Conservation (phyloP, 2,329 filamentous ascomycete species). For the Orbilia ellipsospora region DNA sequence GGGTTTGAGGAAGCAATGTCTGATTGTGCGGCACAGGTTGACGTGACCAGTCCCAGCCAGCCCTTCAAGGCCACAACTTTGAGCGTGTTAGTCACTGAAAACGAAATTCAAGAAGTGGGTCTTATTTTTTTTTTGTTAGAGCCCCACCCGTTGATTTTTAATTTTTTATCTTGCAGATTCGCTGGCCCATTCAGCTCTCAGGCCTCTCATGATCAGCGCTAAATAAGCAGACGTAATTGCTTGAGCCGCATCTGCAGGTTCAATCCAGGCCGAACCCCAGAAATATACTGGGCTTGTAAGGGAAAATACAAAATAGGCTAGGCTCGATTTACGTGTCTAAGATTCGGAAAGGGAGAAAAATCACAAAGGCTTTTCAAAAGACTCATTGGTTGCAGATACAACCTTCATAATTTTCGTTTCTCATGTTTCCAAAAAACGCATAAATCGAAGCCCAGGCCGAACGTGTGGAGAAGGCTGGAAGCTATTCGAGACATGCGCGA, state of each 20-base stretch:
- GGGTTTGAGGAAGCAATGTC: too few relatives aligned
- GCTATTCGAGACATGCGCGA: neutral
- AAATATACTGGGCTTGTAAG: neutral
- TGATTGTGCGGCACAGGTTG: conserved; percentile 12
- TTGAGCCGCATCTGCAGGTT: conserved; percentile 31
- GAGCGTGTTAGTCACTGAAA: neutral
- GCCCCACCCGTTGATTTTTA: conserved; percentile 5
- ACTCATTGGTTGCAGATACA: neutral
- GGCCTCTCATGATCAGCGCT: conserved; percentile 23
- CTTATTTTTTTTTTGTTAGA: neutral
- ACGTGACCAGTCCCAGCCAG: neutral
- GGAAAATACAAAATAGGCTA: neutral
- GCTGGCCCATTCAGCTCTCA: conserved; percentile 1
- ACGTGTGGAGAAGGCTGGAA: conserved; percentile 5
- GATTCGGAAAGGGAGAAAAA: neutral
- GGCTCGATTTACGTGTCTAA: conserved; percentile 3
- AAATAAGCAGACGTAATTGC: conserved; percentile 34
- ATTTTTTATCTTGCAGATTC: neutral
- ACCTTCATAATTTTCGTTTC: neutral
- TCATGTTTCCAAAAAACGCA: conserved; percentile 11
- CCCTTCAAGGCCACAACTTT: neutral
- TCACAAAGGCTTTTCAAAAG: neutral
- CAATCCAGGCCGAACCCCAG: neutral
- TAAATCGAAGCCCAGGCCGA: conserved; percentile 14
- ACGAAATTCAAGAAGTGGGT: neutral